These are phyloP conservation scores for Neopestalotiopsis sp. DNA, from an alignment of 2,329 filamentous ascomycete species.

Conservation along the genomic window DNA sequence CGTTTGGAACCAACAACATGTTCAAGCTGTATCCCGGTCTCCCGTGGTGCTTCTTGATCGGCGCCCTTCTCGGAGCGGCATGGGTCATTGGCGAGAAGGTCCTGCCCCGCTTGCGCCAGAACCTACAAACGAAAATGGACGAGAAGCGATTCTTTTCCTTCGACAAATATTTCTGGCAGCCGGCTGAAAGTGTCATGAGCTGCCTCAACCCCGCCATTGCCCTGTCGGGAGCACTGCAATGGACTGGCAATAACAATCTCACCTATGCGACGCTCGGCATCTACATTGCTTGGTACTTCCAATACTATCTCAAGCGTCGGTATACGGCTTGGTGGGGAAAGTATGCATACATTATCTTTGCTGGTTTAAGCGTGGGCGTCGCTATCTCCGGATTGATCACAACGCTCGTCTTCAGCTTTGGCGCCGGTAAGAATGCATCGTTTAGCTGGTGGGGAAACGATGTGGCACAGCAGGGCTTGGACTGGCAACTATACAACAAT, in stretches of 20 bases:
- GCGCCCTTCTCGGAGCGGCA: slow-evolving; percentile 35
- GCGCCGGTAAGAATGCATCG: slow-evolving; percentile 22
- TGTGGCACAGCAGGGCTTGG: slow-evolving; percentile 15
- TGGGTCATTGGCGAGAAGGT: slow-evolving; percentile 35
- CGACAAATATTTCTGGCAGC: slow-evolving; percentile 31
- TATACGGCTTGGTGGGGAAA: slow-evolving; percentile 28
- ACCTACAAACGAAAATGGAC: slow-evolving; percentile 23
- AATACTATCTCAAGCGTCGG: slow-evolving; percentile 34
- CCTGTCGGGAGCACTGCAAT: slow-evolving; percentile 34
- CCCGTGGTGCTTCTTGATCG: slow-evolving; percentile 41
- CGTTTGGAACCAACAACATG: slow-evolving; percentile 16
- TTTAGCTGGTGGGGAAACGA: slow-evolving; percentile 20
- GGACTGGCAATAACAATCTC: slow-evolving; percentile 37
- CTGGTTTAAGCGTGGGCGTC: slow-evolving; percentile 30
- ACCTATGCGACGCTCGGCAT: slow-evolving; percentile 37
- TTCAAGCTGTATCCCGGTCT: slow-evolving; percentile 34
- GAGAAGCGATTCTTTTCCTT: slow-evolving; percentile 26
- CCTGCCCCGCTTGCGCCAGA: slow-evolving; percentile 26
- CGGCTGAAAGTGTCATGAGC: slow-evolving; percentile 23
- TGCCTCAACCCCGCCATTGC: slow-evolving; percentile 30
- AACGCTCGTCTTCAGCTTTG: slow-evolving; percentile 28
- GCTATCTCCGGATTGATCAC: slow-evolving; percentile 19
- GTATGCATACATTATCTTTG: slow-evolving; percentile 35
- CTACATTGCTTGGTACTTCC: slow-evolving; percentile 34
- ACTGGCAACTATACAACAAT: slow-evolving; percentile 24